Evolutionary conservation across 2,329 filamentous ascomycete species (phyloP).

Genomic region (Alternaria sp.): DNA sequence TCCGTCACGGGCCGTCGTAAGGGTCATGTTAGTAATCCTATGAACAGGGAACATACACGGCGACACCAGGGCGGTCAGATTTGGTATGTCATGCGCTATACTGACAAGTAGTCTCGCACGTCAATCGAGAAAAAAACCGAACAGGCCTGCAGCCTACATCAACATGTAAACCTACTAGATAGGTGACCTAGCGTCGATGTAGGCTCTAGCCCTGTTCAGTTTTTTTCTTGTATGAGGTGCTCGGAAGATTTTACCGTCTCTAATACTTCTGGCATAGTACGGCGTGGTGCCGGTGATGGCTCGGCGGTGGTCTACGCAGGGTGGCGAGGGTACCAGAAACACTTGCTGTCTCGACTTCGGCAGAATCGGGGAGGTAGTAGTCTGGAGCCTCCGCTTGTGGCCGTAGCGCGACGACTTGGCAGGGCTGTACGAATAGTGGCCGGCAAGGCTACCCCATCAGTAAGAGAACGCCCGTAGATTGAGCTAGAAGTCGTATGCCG

Average conservation of each 20-base stretch:
- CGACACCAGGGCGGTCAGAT: not conserved
- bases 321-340: constrained; percentile 25
- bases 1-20: not conserved
- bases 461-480: not conserved
- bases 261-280: not conserved
- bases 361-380: constrained; percentile 30
- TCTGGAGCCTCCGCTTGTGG: constrained; percentile 35
- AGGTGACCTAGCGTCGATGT: too few relatives aligned
- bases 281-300: not conserved
- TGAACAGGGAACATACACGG: not conserved
- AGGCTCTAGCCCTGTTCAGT: too few relatives aligned
- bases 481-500: not conserved
- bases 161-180: too few relatives aligned
- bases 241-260: not conserved
- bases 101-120: not conserved
- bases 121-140: too few relatives aligned
- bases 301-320: constrained; percentile 5
- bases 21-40: not conserved
- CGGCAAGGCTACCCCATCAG: constrained; percentile 17
- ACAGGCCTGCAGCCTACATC: too few relatives aligned
- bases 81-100: not conserved
- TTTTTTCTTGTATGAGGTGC: too few relatives aligned
- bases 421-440: constrained; percentile 21
- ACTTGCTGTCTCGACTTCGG: constrained; percentile 22
- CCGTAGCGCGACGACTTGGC: constrained; percentile 31